These are phyloP conservation scores for Amanita rubescens DNA, from an alignment of 768 basidiomycete genomes.

Conservation along the genomic window DNA sequence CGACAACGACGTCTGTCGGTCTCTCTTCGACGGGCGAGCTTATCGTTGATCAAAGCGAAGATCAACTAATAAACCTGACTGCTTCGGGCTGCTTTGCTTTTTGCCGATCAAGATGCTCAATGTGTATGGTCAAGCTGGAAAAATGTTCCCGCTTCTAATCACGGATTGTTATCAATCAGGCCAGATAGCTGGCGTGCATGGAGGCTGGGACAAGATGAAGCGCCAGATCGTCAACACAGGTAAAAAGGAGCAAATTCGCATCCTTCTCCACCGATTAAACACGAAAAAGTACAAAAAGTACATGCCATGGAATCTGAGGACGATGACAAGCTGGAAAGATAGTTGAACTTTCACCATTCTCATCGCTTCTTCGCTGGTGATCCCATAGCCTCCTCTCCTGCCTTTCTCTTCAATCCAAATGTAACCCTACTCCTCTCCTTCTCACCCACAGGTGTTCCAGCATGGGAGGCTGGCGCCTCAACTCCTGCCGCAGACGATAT, in stretches of 20 bases:
- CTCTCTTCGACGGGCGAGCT: constrained; percentile 24
- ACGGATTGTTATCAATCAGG: constrained; percentile 33
- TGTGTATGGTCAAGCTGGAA: constrained; percentile 56
- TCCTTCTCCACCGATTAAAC: background rate
- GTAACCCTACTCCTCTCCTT: constrained; percentile 72
- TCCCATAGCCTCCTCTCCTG: constrained; percentile 57
- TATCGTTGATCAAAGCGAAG: constrained; percentile 46
- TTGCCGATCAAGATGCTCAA: constrained; percentile 26
- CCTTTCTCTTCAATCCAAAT: constrained; percentile 82
- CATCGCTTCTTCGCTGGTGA: constrained; percentile 50
- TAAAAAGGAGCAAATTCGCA: constrained; percentile 9
- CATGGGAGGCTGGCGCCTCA: constrained; percentile 40
- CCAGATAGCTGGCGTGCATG: constrained; percentile 38
- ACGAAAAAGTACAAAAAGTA: background rate
- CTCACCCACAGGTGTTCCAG: constrained; percentile 56
- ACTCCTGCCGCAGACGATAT: constrained; percentile 43
- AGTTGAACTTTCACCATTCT: constrained; percentile 8
- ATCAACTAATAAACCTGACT: constrained; percentile 27
- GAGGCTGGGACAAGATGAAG: constrained; percentile 45
- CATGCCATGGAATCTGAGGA: constrained; percentile 9
- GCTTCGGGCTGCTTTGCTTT: constrained; percentile 64
- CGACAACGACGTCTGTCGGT: constrained; percentile 52
- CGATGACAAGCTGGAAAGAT: constrained; percentile 39
- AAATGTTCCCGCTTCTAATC: constrained; percentile 9
- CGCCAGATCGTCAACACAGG: constrained; percentile 22